phyloP scores from a whole-genome alignment of 2,329 filamentous ascomycete species.

The Tolypocladium ovalisporum region DNA sequence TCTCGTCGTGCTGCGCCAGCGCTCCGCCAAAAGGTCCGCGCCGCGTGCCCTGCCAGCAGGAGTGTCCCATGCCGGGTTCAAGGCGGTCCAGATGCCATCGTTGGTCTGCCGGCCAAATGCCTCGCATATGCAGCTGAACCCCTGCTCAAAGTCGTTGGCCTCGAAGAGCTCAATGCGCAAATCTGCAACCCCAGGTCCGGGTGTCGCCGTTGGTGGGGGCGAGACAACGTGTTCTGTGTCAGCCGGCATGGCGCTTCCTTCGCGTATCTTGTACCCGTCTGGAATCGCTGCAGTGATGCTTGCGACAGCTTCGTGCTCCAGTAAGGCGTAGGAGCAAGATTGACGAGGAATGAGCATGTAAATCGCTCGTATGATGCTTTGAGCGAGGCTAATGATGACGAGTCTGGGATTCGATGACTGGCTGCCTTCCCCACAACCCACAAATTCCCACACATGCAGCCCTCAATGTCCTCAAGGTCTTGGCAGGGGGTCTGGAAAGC shows the following conservation, averaged over 20 bases:
- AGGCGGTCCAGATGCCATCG: constrained; percentile 38
- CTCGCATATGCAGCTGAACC: constrained; percentile 13
- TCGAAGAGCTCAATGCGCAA: constrained; percentile 7
- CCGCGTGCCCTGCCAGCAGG: constrained; percentile 27
- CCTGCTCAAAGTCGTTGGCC: constrained; percentile 14
- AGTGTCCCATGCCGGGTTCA: constrained; percentile 46
- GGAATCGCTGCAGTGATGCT: not conserved
- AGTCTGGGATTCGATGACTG: not conserved
- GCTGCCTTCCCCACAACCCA: not conserved
- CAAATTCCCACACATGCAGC: too few species aligned
- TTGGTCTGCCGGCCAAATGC: constrained; percentile 38
- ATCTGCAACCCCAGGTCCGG: not conserved
- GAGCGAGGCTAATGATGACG: not conserved
- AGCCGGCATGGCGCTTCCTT: not conserved
- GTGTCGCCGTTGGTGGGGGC: not conserved
- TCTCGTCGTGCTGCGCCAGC: constrained; percentile 26
- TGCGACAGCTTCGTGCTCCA: not conserved
- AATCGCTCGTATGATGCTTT: not conserved
- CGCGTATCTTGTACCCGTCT: not conserved
- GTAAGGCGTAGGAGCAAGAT: not conserved
- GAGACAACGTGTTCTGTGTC: not conserved
- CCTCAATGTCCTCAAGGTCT: too few species aligned
- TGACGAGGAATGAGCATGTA: not conserved
- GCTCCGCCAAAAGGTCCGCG: constrained; percentile 25
- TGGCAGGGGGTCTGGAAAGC: too few species aligned